Base-by-base conservation (phyloP, 805 yeast genomes). In the Metschnikowia gruessii region DNA sequence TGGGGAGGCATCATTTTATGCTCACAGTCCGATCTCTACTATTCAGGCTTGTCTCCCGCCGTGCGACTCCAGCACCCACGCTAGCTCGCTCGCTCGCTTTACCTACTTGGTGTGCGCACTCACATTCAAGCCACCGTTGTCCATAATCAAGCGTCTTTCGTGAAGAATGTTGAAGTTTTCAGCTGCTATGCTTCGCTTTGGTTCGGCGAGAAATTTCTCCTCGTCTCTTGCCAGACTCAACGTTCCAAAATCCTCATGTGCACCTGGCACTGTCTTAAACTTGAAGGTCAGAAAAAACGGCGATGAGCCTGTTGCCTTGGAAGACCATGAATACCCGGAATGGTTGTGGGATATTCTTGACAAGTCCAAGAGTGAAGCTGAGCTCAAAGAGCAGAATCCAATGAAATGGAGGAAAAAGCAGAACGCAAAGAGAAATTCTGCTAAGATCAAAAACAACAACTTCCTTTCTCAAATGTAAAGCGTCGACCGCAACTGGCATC, bases 271-370 rank as follows among this genome's bases (percentile, higher is more conserved):
- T 0, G 73, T 77, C 9, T 70, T 87, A 50, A 83, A 84, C 53
- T 68, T 90, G 58, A 85, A 86, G 57, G 76, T 92, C 37, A 79
- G 79, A 61, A 90, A 89, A 61, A 74, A 76, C 31, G 95, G 92
- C n/a, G 81, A 83, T 49, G 97, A 90, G 56, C 89, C 95, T 8
- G 82, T 88, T 4, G 98, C 98, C 1, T 66, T 85, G 45, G 88
- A 85, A 51, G 98, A 94, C 63, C 73, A 73, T 32, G 96, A 91
- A 58, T 92, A 92, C 62, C 99, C 99, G 4, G 87, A 77, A 37
- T 92, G 99, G 99, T 75, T 92, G 43, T 94, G 98, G 98, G 80
- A 77, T 4, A 72, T 87, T 40, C 76, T 90, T 28, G 95, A 91
- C 64, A 71, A 77, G 42, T 77, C 78, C 32, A 78, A 78, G n/a